Percentiles rank a stretch among this genome's conserved stretches.
Evolutionary conservation across 1,284 basidiomycete genomes (phyloP).

Genomic region (Apiotrichum veenhuisii): DNA sequence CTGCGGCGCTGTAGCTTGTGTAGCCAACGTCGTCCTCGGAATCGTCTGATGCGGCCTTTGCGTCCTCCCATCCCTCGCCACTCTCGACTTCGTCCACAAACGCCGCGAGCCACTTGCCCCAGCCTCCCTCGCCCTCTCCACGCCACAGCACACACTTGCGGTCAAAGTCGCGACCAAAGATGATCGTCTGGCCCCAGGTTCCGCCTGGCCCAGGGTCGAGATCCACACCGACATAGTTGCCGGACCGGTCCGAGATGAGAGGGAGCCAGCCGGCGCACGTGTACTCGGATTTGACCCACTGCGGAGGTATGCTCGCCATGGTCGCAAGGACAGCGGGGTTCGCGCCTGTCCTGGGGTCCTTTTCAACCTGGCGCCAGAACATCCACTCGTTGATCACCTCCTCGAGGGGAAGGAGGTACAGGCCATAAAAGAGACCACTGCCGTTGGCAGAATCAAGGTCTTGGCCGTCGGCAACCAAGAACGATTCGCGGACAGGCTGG

Average conservation of each 20-base stretch:
- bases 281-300: constrained; percentile 87
- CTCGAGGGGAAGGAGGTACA: constrained; percentile 77
- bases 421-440: constrained; percentile 75
- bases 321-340: constrained; percentile 65
- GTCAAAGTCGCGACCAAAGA: constrained; percentile 97
- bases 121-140: constrained; percentile 84
- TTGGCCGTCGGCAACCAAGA: constrained; percentile 76
- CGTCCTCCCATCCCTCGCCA: constrained; percentile 80
- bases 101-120: constrained; percentile 89
- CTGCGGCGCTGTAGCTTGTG: constrained; percentile 74
- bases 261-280: constrained; percentile 95
- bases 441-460: constrained; percentile 66
- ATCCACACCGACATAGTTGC: constrained; percentile 96
- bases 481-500: constrained; percentile 74
- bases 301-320: constrained; percentile 85
- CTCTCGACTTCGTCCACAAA: constrained; percentile 91
- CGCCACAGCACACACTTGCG: constrained; percentile 92
- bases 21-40: constrained; percentile 72
- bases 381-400: constrained; percentile 87
- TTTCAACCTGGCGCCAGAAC: constrained; percentile 88
- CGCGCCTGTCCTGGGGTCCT: constrained; percentile 66
- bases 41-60: constrained; percentile 50
- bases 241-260: constrained; percentile 84
- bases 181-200: constrained; percentile 84
- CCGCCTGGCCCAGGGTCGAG: constrained; percentile 78